Conservation (phyloP, 2,329 filamentous ascomycete species). For the Nigrograna mackinnonii region DNA sequence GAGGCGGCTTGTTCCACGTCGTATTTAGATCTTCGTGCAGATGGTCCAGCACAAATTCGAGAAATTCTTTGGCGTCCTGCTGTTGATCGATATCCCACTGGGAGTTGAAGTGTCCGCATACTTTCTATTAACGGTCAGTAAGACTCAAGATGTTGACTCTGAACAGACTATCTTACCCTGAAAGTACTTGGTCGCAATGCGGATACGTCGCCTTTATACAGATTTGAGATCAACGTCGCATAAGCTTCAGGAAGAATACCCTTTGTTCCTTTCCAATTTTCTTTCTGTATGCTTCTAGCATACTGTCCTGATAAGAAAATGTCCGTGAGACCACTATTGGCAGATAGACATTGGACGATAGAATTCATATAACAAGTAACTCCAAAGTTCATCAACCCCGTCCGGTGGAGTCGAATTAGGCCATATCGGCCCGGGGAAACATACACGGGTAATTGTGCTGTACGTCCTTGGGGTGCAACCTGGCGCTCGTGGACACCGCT, state of each 20-base stretch:
- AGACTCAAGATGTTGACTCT: slow-evolving; percentile 7
- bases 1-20: slow-evolving; percentile 61
- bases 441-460: slow-evolving; percentile 46
- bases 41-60: slow-evolving; percentile 78
- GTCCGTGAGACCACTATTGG: slow-evolving; percentile 65
- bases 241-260: slow-evolving; percentile 66
- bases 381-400: slow-evolving; percentile 79
- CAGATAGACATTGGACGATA: slow-evolving; percentile 81
- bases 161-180: slow-evolving; percentile 32
- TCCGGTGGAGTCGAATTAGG: slow-evolving; percentile 58
- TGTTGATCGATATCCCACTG: slow-evolving; percentile 76
- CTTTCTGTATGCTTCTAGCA: slow-evolving; percentile 60
- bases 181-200: slow-evolving; percentile 52
- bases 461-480: slow-evolving; percentile 33
- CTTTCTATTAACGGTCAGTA: slow-evolving; percentile 48
- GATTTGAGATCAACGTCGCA: slow-evolving; percentile 62
- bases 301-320: slow-evolving; percentile 69
- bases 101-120: slow-evolving; percentile 66
- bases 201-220: slow-evolving; percentile 63
- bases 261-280: slow-evolving; percentile 68
- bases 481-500: slow-evolving; percentile 73
- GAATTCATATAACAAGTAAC: slow-evolving; percentile 93
- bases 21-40: slow-evolving; percentile 86
- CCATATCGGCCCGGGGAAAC: slow-evolving; percentile 49
- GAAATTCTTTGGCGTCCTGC: slow-evolving; percentile 91